These are phyloP conservation scores for Curvularia lunata DNA, from an alignment of 2,329 filamentous ascomycete genomes.

Conservation along the genomic window DNA sequence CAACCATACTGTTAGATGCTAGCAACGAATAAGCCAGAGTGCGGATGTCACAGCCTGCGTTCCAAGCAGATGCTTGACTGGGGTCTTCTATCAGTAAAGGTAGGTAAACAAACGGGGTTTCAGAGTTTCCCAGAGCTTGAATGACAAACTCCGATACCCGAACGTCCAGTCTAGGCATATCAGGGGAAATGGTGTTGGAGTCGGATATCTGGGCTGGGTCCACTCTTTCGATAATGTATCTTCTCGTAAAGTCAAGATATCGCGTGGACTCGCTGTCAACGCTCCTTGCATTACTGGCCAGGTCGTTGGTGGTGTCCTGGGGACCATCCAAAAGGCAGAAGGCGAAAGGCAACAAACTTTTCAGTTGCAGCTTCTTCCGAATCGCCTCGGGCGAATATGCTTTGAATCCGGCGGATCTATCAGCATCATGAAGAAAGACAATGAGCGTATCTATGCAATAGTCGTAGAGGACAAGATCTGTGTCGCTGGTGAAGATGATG, in stretches of 20 bases:
- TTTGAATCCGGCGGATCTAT: slow-evolving; percentile 46
- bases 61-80: slow-evolving; percentile 52
- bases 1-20: slow-evolving; percentile 7
- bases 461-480: slow-evolving; percentile 80
- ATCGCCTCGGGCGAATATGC: slow-evolving; percentile 54
- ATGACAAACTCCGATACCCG: slow-evolving; percentile 44
- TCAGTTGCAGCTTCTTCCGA: slow-evolving; percentile 54
- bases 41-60: slow-evolving; percentile 46
- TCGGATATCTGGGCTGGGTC: slow-evolving; percentile 14
- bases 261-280: slow-evolving; percentile 22
- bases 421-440: slow-evolving; percentile 71
- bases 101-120: slow-evolving; percentile 61
- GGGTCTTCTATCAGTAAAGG: slow-evolving; percentile 64
- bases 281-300: slow-evolving; percentile 32
- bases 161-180: slow-evolving; percentile 39
- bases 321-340: slow-evolving; percentile 48
- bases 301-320: slow-evolving; percentile 36
- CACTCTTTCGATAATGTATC: slow-evolving; percentile 29
- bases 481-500: slow-evolving; percentile 80
- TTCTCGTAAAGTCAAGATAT: slow-evolving; percentile 41
- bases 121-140: slow-evolving; percentile 25
- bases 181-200: background rate
- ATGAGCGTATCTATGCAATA: slow-evolving; percentile 68
- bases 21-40: slow-evolving; percentile 50
- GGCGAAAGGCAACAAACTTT: slow-evolving; percentile 49